Percentiles rank a stretch among this genome's conserved stretches.
phyloP scores from a whole-genome alignment of 2,329 filamentous ascomycete genomes.

The Talaromyces rugulosus region DNA sequence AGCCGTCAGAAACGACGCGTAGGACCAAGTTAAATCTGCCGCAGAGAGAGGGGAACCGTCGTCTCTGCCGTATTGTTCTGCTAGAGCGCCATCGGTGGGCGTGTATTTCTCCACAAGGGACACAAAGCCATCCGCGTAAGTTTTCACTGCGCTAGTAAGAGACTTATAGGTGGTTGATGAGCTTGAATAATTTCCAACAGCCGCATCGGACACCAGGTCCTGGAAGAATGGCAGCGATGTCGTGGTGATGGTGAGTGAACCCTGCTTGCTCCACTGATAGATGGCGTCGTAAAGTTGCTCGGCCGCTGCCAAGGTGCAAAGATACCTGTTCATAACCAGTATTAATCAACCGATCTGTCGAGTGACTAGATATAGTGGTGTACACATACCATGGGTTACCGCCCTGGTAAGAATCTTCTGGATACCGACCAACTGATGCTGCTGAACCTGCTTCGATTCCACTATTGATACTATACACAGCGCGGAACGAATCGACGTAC shows the following conservation, averaged over 20 bases:
- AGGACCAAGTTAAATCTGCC: conserved; percentile 43
- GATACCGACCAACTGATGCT: conserved; percentile 61
- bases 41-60: conserved; percentile 36
- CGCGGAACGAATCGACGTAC: conserved; percentile 70
- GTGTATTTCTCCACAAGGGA: conserved; percentile 31
- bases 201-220: conserved; percentile 56
- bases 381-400: conserved; percentile 78
- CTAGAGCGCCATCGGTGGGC: conserved; percentile 21
- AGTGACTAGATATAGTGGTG: conserved; percentile 38
- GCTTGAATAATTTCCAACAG: conserved; percentile 61
- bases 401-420: conserved; percentile 68
- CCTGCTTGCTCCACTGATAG: conserved; percentile 63
- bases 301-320: conserved; percentile 70
- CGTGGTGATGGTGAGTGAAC: conserved; percentile 60
- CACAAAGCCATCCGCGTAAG: conserved; percentile 59
- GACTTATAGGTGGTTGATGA: conserved; percentile 50
- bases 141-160: conserved; percentile 57
- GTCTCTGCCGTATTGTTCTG: conserved; percentile 38
- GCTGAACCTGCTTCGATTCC: conserved; percentile 59
- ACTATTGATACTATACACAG: conserved; percentile 65
- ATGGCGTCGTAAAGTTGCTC: conserved; percentile 76
- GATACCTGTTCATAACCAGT: conserved; percentile 38
- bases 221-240: conserved; percentile 69
- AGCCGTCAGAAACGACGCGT: conserved; percentile 38
- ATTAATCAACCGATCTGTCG: background rate